Percentiles rank a stretch among this genome's conserved stretches.
phyloP scores from a whole-genome alignment of 345 rosid species.

The Pistacia integerrima region DNA sequence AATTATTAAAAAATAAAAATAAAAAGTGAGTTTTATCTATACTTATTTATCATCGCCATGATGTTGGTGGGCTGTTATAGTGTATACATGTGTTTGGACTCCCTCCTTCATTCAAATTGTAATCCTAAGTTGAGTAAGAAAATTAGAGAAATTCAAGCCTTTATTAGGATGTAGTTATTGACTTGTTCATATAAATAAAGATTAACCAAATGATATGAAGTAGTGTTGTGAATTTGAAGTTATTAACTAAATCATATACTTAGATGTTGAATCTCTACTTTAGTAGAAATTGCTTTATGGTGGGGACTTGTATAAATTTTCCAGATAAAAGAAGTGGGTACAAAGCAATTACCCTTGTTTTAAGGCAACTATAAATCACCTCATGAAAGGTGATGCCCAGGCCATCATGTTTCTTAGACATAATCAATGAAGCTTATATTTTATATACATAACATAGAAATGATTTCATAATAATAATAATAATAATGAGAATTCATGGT shows the following conservation, averaged over 20 bases:
- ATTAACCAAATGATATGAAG: no score
- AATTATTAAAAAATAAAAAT: no score
- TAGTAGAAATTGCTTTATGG: conserved; percentile 3
- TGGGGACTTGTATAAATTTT: conserved; percentile 13
- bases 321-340: conserved; percentile 8
- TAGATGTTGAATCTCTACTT: conserved; percentile 6
- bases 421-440: neutral
- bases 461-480: neutral
- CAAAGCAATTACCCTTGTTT: conserved; percentile 9
- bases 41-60: no score
- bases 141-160: no score
- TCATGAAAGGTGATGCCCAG: neutral
- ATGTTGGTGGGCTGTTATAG: no score
- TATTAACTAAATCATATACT: neutral
- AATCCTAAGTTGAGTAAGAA: no score
- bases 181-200: no score
- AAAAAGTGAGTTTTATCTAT: no score
- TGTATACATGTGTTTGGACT: no score
- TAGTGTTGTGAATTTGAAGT: neutral
- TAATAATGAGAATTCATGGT: neutral
- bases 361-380: conserved; percentile 11
- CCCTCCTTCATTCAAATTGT: no score
- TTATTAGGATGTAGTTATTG: no score
- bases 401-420: conserved; percentile 9
- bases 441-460: neutral